Percentiles rank a stretch among this genome's conserved stretches.
These are phyloP conservation scores for Chalciporus sp. DNA, from an alignment of 1,284 basidiomycete genomes.

Conservation along the genomic window DNA sequence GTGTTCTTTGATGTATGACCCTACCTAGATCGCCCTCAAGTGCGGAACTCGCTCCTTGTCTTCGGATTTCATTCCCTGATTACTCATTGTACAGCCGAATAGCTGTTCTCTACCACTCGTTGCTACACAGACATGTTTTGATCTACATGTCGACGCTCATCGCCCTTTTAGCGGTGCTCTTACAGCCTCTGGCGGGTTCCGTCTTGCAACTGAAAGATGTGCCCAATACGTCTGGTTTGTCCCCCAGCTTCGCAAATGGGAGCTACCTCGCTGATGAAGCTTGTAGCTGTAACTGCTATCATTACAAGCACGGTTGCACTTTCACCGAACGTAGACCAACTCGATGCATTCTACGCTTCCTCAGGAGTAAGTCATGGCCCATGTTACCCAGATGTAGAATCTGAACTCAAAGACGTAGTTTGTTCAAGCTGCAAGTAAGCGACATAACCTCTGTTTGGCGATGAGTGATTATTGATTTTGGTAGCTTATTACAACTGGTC, in stretches of 20 bases:
- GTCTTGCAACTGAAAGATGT: constrained; percentile 53
- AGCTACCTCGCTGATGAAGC: constrained; percentile 5
- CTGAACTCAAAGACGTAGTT: constrained; percentile 33
- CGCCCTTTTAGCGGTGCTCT: constrained; percentile 42
- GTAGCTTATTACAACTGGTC: constrained; percentile 47
- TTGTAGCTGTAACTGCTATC: constrained; percentile 39
- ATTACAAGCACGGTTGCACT: constrained; percentile 47
- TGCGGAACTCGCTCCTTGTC: constrained; percentile 20
- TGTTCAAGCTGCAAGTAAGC: constrained; percentile 42
- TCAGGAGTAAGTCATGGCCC: constrained; percentile 47
- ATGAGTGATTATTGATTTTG: constrained; percentile 27
- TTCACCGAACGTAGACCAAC: constrained; percentile 40
- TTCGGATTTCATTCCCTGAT: constrained; percentile 6
- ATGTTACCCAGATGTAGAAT: neutral
- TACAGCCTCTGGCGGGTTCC: constrained; percentile 60
- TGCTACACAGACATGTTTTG: constrained; percentile 52
- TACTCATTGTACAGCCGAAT: constrained; percentile 33
- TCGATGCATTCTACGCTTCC: constrained; percentile 58
- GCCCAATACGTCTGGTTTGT: constrained; percentile 39
- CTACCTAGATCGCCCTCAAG: constrained; percentile 46
- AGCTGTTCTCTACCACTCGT: constrained; percentile 40
- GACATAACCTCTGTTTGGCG: constrained; percentile 4
- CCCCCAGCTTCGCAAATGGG: neutral
- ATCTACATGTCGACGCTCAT: constrained; percentile 51
- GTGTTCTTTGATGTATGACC: constrained; percentile 1